Evolutionary conservation across 306 rosid species (phyloP), one percentile per base, ranked within the genome.

Genomic region (Acacia crassicarpa): DNA sequence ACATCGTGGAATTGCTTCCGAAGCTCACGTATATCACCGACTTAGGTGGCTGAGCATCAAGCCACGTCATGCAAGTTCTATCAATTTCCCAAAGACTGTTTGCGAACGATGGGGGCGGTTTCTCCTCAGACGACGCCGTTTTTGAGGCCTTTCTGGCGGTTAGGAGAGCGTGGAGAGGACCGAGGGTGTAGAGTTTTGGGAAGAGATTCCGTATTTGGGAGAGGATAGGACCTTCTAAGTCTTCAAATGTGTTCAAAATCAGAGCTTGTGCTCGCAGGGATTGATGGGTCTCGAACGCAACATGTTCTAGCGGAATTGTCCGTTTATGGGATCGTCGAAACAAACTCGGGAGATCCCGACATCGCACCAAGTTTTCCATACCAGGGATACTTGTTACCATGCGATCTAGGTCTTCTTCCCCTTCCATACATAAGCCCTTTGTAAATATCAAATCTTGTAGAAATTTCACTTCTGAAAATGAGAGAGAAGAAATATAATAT

Each of bases 1-100:
- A 58, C 16, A 79, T 9, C 0, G 6, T 74, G 0, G 79, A 6
- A 12, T 87, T 5, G 78, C 87, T 89, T 3, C 90, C 90, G 19
- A 89, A 89, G 74, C 92, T 87, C 0, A 84, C 90, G 22, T 87
- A 83, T 30, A 89, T 8, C 6, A 87, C 90, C 0, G 89, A 89
- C 17, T 79, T 85, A 0, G 72, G 2, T 0, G 89, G 92, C 23
- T 89, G 89, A 43, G 82, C 27, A 19, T 87, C 85, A 0, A 89
- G 86, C 90, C 92, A 89, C 4, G 67, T 19, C 46, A 89, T 30
- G 82, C 89, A 89, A n/a, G 66, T 75, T 40, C 54, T 75, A 63
- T 89, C 92, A 0, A 32, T 78, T n/a, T 82, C 85, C 45, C 65
- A 77, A 1, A 88, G 67, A 14, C 56, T 44, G 22, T 27, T 82